phyloP scores from a whole-genome alignment of 2,329 filamentous ascomycete genomes.

The Mariannaea elegans region DNA sequence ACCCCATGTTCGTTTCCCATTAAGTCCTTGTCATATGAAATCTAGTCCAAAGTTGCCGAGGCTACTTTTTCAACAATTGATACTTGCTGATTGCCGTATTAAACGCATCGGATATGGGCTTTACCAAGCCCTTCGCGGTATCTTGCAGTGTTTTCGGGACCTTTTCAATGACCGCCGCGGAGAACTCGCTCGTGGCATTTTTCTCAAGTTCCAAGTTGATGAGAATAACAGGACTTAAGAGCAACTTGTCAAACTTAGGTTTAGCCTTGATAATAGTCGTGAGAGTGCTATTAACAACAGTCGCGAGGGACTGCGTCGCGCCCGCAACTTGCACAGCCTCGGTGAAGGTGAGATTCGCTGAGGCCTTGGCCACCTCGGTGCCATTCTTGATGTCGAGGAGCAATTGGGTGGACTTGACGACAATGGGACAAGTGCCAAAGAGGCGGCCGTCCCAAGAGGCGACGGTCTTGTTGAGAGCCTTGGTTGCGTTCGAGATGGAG shows the following conservation, averaged over 20 bases:
- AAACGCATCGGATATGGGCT: slow-evolving; percentile 51
- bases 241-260: slow-evolving; percentile 54
- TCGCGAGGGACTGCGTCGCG: slow-evolving; percentile 47
- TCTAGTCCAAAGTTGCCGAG: neutral
- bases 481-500: slow-evolving; percentile 45
- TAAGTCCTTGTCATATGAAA: neutral
- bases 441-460: slow-evolving; percentile 49
- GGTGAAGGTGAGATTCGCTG: slow-evolving; percentile 47
- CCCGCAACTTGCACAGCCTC: slow-evolving; percentile 52
- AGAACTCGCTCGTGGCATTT: slow-evolving; percentile 50
- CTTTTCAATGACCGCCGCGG: slow-evolving; percentile 49
- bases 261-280: slow-evolving; percentile 50
- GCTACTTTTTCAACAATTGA: slow-evolving; percentile 16
- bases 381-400: slow-evolving; percentile 52
- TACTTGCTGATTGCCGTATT: slow-evolving; percentile 47
- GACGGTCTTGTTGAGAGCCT: slow-evolving; percentile 47
- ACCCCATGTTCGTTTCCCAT: neutral
- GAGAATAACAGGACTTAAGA: slow-evolving; percentile 54
- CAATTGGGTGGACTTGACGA: slow-evolving; percentile 48
- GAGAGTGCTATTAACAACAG: slow-evolving; percentile 50
- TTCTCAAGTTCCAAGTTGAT: slow-evolving; percentile 52
- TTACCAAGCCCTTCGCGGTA: slow-evolving; percentile 47
- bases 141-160: slow-evolving; percentile 46
- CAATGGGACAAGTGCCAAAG: slow-evolving; percentile 52
- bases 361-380: slow-evolving; percentile 47